phyloP scores from a whole-genome alignment of 768 basidiomycete genomes.

The Phanerochaete carnosa region DNA sequence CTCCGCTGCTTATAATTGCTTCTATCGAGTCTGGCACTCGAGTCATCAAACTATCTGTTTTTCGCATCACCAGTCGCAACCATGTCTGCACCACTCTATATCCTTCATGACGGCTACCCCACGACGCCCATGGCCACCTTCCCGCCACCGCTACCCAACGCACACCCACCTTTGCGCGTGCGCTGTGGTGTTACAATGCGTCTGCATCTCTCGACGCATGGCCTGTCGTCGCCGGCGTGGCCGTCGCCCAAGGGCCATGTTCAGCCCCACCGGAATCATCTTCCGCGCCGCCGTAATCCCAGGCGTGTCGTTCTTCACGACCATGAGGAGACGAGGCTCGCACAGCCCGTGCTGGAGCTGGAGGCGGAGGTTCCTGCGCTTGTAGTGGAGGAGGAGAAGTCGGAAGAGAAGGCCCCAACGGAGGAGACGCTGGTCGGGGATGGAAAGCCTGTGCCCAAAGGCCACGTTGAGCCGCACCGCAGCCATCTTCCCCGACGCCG shows the following conservation, averaged over 20 bases:
- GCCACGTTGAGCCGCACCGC: slow-evolving; percentile 23
- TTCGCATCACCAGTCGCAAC: background rate
- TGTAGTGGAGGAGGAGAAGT: background rate
- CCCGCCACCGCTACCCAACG: slow-evolving; percentile 1
- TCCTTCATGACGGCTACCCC: background rate
- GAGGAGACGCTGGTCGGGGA: background rate
- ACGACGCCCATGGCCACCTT: slow-evolving; percentile 2
- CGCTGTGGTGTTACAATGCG: slow-evolving; percentile 7
- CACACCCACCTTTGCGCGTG: background rate
- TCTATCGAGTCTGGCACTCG: slow-evolving; percentile 6
- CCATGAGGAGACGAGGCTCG: background rate
- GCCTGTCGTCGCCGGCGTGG: slow-evolving; percentile 14
- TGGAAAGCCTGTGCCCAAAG: slow-evolving; percentile 6
- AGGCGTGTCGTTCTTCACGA: background rate
- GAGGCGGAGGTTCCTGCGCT: background rate
- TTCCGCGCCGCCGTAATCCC: slow-evolving; percentile 18
- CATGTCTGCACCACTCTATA: background rate
- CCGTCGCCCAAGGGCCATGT: slow-evolving; percentile 16
- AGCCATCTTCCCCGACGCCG: slow-evolving; percentile 20
- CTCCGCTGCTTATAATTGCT: background rate
- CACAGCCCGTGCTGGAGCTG: slow-evolving; percentile 6
- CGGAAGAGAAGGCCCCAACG: background rate
- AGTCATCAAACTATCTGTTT: background rate
- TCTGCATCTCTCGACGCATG: slow-evolving; percentile 4
- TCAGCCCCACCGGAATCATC: slow-evolving; percentile 24